Percentiles rank a stretch among this genome's conserved stretches.
Evolutionary conservation across 192 early-diverging fungal species (phyloP).

Genomic region (Coemansia sp.): DNA sequence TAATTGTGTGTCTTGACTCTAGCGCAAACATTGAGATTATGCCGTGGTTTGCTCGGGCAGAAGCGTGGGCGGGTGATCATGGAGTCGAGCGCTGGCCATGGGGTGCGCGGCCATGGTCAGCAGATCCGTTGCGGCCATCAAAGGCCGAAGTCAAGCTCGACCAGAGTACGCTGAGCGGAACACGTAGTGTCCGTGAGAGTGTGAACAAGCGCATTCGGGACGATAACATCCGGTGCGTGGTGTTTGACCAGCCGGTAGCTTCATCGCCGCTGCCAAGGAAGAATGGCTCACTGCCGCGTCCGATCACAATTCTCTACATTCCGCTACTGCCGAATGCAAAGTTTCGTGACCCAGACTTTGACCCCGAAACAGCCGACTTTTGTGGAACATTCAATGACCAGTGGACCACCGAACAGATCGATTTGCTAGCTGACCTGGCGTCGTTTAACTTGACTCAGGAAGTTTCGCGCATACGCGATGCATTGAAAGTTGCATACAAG

Average conservation of each 20-base stretch:
- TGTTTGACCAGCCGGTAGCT: constrained; percentile 49
- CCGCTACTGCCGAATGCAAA: constrained; percentile 64
- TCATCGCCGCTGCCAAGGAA: constrained; percentile 21
- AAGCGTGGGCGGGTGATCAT: constrained; percentile 61
- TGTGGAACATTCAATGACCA: constrained; percentile 70
- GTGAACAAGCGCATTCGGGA: constrained; percentile 23
- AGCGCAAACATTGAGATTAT: constrained; percentile 70
- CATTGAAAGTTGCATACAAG: constrained; percentile 50
- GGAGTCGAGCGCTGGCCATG: constrained; percentile 66
- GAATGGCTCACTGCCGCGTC: constrained; percentile 1
- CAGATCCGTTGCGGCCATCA: constrained; percentile 41
- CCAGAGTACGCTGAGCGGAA: constrained; percentile 22
- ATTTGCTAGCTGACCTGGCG: constrained; percentile 59
- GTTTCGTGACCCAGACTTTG: constrained; percentile 59
- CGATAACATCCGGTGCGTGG: constrained; percentile 50
- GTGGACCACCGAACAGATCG: constrained; percentile 66
- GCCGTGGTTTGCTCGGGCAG: constrained; percentile 66
- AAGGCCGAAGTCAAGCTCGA: constrained; percentile 27
- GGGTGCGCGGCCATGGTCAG: constrained; percentile 57
- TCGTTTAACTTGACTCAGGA: constrained; percentile 60
- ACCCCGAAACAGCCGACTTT: constrained; percentile 65
- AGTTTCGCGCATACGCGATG: constrained; percentile 52
- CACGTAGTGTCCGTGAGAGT: constrained; percentile 19
- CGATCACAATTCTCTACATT: constrained; percentile 60
- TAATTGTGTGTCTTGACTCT: constrained; percentile 72